Evolutionary conservation across 495 filamentous ascomycete species (phyloP), one percentile per base, ranked within the genome.

Genomic region (Staphylotrichum longicolle): DNA sequence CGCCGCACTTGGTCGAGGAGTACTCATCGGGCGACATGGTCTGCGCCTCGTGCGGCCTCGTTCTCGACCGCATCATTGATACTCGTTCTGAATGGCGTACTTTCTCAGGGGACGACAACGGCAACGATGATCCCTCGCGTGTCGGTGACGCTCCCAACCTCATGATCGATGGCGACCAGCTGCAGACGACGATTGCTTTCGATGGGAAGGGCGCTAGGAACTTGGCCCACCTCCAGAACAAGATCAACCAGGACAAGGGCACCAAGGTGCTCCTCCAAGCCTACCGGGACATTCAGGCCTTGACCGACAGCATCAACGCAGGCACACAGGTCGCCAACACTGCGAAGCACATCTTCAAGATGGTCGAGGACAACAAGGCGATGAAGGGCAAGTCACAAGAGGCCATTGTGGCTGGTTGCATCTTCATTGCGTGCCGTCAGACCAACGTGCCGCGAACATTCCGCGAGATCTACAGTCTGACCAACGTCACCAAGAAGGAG

Each of bases 1-100:
- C 94, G 20, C 93, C 94, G 0, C 91, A 96, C 63, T 80, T 98
- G n/a, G 78, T 89, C 56, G 94, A 97, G 72, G 94, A 97, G 68
- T 93, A 91, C 68, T 88, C 91, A 4, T 88, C 85, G 11, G 94
- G 96, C 51, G 93, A 98, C 74, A 90, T 92, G 68, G 91, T 98
- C 52, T 98, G 94, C 73, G 88, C 80, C 14, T 90, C 88, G 27
- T 98, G 94, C 67, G 94, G 94, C 30, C 75, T 96, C n/a, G 94
- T 98, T 11, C 80, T 98, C 54, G 90, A 93, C 70, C 88, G 91
- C 61, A 90, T 94, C 67, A 91, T 98, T 57, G 94, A 98, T 68
- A 91, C 91, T 62, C 88, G 95, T 54, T 96, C 91, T 54, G 94
- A 98, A 78, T 98, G 94, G 94, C 91, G 94, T 68, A 98, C 95